These are phyloP conservation scores for Kurtzmaniella natalensis DNA, from an alignment of 1,139 yeast species.

Conservation along the genomic window DNA sequence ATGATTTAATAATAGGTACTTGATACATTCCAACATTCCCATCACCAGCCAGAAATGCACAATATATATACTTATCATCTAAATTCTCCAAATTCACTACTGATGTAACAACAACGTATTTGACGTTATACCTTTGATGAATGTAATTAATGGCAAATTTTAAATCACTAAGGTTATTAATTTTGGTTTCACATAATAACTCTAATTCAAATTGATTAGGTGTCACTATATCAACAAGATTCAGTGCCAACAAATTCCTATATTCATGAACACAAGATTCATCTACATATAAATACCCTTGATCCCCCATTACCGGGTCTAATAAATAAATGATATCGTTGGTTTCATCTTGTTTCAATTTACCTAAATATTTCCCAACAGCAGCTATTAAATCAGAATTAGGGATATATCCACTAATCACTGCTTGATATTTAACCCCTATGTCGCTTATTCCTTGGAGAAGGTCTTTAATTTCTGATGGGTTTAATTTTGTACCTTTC, in stretches of 20 bases:
- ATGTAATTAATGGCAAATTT: constrained; percentile 42
- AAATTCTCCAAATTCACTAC: constrained; percentile 11
- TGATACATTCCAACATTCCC: constrained; percentile 26
- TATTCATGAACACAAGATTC: constrained; percentile 66
- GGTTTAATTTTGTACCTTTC: constrained; percentile 20
- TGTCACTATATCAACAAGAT: constrained; percentile 63
- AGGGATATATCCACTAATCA: constrained; percentile 36
- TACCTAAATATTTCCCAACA: constrained; percentile 15
- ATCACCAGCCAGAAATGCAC: constrained; percentile 43
- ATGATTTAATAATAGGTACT: constrained; percentile 58
- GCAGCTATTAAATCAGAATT: constrained; percentile 23
- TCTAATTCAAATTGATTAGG: constrained; percentile 94
- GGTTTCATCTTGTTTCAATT: constrained; percentile 11
- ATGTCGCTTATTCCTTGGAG: constrained; percentile 42
- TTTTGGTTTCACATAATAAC: constrained; percentile 52
- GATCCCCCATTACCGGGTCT: constrained; percentile 96
- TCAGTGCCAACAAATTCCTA: constrained; percentile 45
- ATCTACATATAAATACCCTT: constrained; percentile 76
- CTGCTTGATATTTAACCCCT: constrained; percentile 23
- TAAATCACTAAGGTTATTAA: constrained; percentile 39
- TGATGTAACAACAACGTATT: constrained; percentile 63
- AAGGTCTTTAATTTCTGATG: constrained; percentile 10
- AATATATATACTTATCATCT: constrained; percentile 31
- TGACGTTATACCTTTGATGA: constrained; percentile 48
- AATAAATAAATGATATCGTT: constrained; percentile 50